Base-by-base conservation (phyloP, 768 basidiomycete species). In the Collybia nuda region DNA sequence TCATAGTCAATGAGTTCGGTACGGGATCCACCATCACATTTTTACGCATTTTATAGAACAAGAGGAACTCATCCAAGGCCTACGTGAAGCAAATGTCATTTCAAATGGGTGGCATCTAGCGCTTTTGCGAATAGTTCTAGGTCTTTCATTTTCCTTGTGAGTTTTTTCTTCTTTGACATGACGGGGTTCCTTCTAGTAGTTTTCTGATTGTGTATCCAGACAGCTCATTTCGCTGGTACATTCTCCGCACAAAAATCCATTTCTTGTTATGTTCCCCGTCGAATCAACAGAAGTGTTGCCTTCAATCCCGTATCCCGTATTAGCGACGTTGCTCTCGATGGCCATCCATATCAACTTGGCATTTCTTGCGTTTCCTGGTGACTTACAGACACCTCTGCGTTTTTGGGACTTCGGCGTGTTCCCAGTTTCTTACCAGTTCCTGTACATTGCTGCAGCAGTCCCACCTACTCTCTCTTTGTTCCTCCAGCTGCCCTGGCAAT, bases 301-400 rank as follows among this genome's bases (percentile, higher is more conserved):
- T 6, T 69, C 78, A 9, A 68, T 82, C 17, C 77, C 78, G 40
- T 65, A 77, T 36, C 73, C 77, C 12, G 62, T 65, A n/a, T 47
- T 70, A 4, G 75, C 83, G 48, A 66, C 78, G 12, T 56, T 80
- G 48, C 50, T 84, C 44, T 76, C 77, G 23, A 64, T 86, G 12
- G 64, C 74, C 54, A 49, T 83, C 7, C 80, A 85, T 59, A 49
- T 73, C 44, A 81, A 82, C 53, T 70, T 84, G 42, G 62, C 67
- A 18, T 55, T 79, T 23, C 62, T 74, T 19, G 69, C 76, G 28
- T 72, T 76, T 54, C 61, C 74, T 1, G 62, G 14, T 4, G 56
- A 73, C 26, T 60, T 76, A 46, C 56, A 71, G 38, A 65, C 60
- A 28, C 3, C 28, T 18, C 62, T 70, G 48, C 61, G 68, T 11